Evolutionary conservation across 495 filamentous ascomycete species (phyloP), one percentile per base, ranked within the genome.

Genomic region (Tuber brumale): DNA sequence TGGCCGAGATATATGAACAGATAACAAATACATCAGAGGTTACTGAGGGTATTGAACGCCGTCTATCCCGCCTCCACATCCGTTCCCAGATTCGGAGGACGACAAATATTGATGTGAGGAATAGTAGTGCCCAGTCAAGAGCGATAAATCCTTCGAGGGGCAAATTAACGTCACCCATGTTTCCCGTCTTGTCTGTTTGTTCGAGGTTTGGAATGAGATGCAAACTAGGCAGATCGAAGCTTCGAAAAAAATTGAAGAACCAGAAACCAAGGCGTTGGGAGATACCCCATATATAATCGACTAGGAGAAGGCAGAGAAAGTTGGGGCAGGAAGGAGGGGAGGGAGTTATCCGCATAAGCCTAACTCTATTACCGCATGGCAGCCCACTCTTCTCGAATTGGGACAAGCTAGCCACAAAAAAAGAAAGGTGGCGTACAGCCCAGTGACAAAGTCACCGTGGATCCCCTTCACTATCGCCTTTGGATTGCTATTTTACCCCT

Each of bases 111-210:
- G 84, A 72, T 42, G 83, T 81, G 19, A 85, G 37, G n/a, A 81
- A 82, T 79, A 85, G 80, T 43, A 82, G 80, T 23, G 76, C 71
- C 79, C 83, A 85, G 77, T 83, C 83, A n/a, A 84, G 77, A 23
- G 80, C 82, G 71, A 85, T 84, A 73, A 84, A 85, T 46, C 79
- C 82, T 66, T 79, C 84, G 82, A 74, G 57, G n/a, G 42, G 31
- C 1, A 69, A 14, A 23, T 35, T 1, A 12, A 66, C 14, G 18
- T 66, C 57, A 31, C 57, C 57, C 57, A 66, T 66, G 27, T 35
- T 66, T 35, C 57, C 57, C 31, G 12, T 66, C 57, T 66, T 31
- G 57, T 66, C 27, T 27, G 57, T 35, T 66, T n/a, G 12, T 66
- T 66, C 12, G 57, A 66, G 12, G 27, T 66, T 66, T 66, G 27